phyloP scores from a whole-genome alignment of 2,329 filamentous ascomycete species.

The Phialophora verrucosa region DNA sequence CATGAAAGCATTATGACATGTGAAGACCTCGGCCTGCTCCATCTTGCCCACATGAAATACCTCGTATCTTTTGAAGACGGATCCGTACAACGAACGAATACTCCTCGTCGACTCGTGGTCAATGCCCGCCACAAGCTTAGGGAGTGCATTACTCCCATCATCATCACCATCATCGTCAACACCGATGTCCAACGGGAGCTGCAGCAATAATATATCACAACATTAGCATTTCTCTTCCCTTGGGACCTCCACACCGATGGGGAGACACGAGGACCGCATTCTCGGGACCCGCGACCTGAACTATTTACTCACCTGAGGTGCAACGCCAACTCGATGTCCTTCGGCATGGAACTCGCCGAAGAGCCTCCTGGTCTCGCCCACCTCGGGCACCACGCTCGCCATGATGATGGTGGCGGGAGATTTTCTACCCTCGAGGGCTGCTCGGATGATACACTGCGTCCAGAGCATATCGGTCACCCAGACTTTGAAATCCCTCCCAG shows the following conservation, averaged over 20 bases:
- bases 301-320: background rate
- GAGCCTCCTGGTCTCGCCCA: background rate
- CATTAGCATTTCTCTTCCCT: background rate
- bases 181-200: background rate
- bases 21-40: background rate
- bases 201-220: background rate
- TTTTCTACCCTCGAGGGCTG: background rate
- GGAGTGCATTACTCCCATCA: background rate
- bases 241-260: background rate
- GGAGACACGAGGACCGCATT: background rate
- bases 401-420: background rate
- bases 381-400: background rate
- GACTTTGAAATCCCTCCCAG: background rate
- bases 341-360: background rate
- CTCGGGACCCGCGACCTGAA: background rate
- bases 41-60: background rate
- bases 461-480: background rate
- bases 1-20: background rate
- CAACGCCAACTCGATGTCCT: conserved; percentile 4
- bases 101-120: background rate
- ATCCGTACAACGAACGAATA: background rate
- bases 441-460: background rate
- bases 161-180: background rate
- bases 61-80: background rate
- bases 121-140: background rate